Evolutionary conservation across 2,329 filamentous ascomycete genomes (phyloP).

Genomic region (Fusarium sp.): DNA sequence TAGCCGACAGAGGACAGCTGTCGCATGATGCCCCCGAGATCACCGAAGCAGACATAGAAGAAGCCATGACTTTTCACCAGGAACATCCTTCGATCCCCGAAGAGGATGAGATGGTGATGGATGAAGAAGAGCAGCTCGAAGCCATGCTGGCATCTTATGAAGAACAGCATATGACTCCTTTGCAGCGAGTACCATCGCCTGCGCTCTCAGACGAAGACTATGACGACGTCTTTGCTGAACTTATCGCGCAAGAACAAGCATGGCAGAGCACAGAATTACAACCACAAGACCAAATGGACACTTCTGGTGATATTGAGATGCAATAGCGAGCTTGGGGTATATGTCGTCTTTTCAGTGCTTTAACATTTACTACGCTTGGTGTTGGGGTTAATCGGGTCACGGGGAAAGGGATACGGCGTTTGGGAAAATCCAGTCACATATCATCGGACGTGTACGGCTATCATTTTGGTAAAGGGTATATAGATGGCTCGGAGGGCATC

Average conservation of each 20-base stretch:
- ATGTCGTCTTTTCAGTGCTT: conserved; percentile 6
- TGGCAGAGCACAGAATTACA: conserved; percentile 23
- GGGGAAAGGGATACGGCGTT: conserved; percentile 34
- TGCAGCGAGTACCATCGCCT: conserved; percentile 49
- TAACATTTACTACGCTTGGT: conserved; percentile 30
- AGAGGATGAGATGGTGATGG: conserved; percentile 63
- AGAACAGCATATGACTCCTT: conserved; percentile 39
- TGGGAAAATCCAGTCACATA: conserved; percentile 33
- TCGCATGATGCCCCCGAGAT: conserved; percentile 53
- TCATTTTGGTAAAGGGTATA: conserved; percentile 44
- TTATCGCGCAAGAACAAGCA: conserved; percentile 49
- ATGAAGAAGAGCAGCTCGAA: conserved; percentile 69
- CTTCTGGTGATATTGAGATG: conserved; percentile 51
- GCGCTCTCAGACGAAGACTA: conserved; percentile 68
- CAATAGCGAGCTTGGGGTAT: conserved; percentile 4
- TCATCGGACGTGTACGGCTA: conserved; percentile 43
- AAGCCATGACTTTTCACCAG: conserved; percentile 55
- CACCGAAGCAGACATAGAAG: conserved; percentile 64
- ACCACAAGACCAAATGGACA: conserved; percentile 59
- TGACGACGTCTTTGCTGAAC: conserved; percentile 67
- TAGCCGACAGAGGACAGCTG: conserved; percentile 49
- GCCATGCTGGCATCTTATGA: conserved; percentile 64
- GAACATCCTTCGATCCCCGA: conserved; percentile 42
- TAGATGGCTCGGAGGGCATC: conserved; percentile 39
- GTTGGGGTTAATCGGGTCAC: conserved; percentile 31